Conservation (phyloP, 768 basidiomycete species). For the Leucogyrophana mollusca region DNA sequence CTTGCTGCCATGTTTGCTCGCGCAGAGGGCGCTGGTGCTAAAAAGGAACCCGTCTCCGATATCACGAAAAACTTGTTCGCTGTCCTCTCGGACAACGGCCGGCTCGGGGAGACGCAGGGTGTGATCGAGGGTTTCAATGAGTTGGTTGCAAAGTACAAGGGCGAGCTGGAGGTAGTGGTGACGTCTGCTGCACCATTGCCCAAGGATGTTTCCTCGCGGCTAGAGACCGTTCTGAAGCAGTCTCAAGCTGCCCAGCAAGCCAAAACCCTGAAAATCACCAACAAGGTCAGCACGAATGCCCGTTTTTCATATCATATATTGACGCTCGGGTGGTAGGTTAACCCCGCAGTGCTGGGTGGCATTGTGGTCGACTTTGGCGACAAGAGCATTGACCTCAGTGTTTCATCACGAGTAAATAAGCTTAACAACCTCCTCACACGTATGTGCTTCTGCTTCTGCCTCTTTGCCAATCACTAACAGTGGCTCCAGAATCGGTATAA, state of each 20-base stretch:
- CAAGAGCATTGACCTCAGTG: conserved; percentile 96
- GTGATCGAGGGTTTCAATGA: conserved; percentile 92
- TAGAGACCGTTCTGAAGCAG: conserved; percentile 85
- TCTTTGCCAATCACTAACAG: conserved; percentile 10
- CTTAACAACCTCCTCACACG: conserved; percentile 87
- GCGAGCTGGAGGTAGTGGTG: conserved; percentile 90
- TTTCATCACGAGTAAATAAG: conserved; percentile 91
- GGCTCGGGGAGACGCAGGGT: conserved; percentile 78
- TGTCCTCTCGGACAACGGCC: conserved; percentile 91
- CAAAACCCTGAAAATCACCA: conserved; percentile 84
- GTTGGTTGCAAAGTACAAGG: conserved; percentile 84
- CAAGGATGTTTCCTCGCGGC: conserved; percentile 68
- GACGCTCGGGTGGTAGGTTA: too few species aligned
- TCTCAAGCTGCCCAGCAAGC: conserved; percentile 83
- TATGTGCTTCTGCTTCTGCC: conserved; percentile 36
- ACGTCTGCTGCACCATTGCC: conserved; percentile 84
- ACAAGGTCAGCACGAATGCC: conserved; percentile 85
- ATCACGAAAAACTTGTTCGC: conserved; percentile 90
- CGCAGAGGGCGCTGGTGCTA: conserved; percentile 56
- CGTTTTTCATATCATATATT: not conserved
- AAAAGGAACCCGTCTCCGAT: conserved; percentile 78
- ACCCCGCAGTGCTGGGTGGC: conserved; percentile 89
- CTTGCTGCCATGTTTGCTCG: conserved; percentile 67
- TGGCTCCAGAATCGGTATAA: conserved; percentile 24
- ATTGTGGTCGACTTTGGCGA: conserved; percentile 96